Base-by-base conservation (phyloP, 169 alveolate species). In the Plasmodium relictum region DNA sequence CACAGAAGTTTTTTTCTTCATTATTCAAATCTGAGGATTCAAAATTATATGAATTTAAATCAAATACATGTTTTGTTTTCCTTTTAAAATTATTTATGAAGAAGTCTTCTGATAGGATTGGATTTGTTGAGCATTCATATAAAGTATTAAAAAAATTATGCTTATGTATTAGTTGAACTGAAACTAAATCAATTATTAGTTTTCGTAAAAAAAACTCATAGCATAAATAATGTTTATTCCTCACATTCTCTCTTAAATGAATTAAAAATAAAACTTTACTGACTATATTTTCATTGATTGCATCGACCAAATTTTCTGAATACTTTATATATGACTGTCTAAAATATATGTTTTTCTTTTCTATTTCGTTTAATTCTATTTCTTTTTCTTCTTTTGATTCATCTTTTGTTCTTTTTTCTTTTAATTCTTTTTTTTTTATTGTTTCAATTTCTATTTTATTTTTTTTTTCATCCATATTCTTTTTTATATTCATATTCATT, bases 321-420 rank as follows among this genome's bases (percentile, higher is more conserved):
- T 65, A 78, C 63, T 78, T 78, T 78, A 78, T 78, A 37, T 78
- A 78, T 54, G 71, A 22, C 50, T 78, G 80, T 48, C 44, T 66
- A 22, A 78, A 78, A 65, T 78, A 42, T 78, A 78, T 52, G 5
- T 24, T 58, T 1, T 66, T 39, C 26, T 22, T 44, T 65, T 63
- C 69, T 54, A 26, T 56, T 1, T 63, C 54, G 6, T 14, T 16
- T 14, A 8, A 26, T 5, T 63, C 5, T 22, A 5, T 6, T 39
- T 68, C 16, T 42, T 68, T 42, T n/a, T 24, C n/a, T 26, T 68
- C 6, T 68, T 45, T 68, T 45, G 10, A 26, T 14, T 26, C 39
- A 18, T 63, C 24, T 20, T 72, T 6, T 52, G 10, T 31, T 72
- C 41, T 50, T 42, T 24, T 37, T 14, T 42, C 56, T 39, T 16